Base-by-base conservation (phyloP, 371 early-diverging fungal species). In the Zancudomyces culisetae region DNA sequence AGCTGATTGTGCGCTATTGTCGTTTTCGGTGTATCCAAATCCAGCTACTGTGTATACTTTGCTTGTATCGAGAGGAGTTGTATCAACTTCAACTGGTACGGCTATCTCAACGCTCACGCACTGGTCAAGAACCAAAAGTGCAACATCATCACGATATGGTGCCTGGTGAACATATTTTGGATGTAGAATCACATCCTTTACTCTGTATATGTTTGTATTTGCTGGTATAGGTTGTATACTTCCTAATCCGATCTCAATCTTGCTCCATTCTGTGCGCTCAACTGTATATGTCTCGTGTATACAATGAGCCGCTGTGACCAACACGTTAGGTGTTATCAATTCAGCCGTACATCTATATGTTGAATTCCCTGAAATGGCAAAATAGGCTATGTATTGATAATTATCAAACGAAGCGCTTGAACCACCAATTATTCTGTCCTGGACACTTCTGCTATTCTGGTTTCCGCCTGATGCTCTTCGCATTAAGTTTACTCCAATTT, bases 221-320 rank as follows among this genome's bases (percentile, higher is more conserved):
- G 20, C 45, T 8, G 45, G 45, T 8, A 43, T n/a, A 12, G 20
- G 20, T 43, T 43, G 4, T 4, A n/a, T n/a, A 43, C 45, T 39
- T 6, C 45, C 49, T n/a, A 49, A 26, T 27, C 45, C 49, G 19
- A 49, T 20, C 6, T 29, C n/a, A 10, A 45, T 4, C 22, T 8
- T 45, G 6, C 24, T 21, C 49, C 29, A 49, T 4, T 45, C 4
- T 10, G 20, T 26, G 21, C 4, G 24, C 8, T 4, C 28, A 10
- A n/a, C 19, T 10, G 49, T 49, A n/a, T 43, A 12, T 43, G 45
- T 43, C 12, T 49, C 23, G n/a, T 39, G 27, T 21, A 41, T 45
- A 30, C 66, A 65, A 46, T 65, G 66, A 1, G 51, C 64, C 8
- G 66, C 66, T 0, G 66, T 65, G 45, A 65, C 42, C 2, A 65